Evolutionary conservation across 306 rosid species (phyloP), one percentile per base, ranked within the genome.

Genomic region (Prunus salicina): DNA sequence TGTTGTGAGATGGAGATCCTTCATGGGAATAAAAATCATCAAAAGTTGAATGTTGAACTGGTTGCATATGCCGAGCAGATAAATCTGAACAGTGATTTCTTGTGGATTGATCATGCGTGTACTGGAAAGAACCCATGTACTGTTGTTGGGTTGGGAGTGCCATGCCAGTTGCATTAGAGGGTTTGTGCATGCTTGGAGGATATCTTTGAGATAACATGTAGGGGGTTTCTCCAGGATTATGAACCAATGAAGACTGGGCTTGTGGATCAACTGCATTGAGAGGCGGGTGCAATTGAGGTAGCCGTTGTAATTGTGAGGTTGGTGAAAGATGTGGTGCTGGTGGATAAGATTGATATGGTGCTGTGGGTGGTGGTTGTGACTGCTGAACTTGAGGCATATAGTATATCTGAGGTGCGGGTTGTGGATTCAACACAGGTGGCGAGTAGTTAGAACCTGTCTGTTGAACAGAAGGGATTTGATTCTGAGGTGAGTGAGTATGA

Each of bases 321-420:
- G 52, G 76, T 34, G 76, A 64, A 74, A 58, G 64, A 24, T 69
- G 81, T 41, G 73, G 73, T 20, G 28, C 64, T 15, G 69, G 73
- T 69, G 78, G 72, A 67, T 32, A 75, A 61, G 49, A 20, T 16
- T 76, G 85, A 65, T 76, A 72, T 2, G 75, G 74, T 55, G 64
- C 46, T 32, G 71, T 25, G 46, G 69, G 61, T 20, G 71, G 72
- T 49, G 81, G 57, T 27, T 49, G 76, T 8, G 79, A 53, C 41
- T 67, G 81, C 64, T 74, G 76, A 30, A 50, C 52, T 50, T 76
- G 78, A 78, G 79, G 55, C 71, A 58, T 69, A 24, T 22, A 45
- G 68, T 71, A 63, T 41, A 49, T 71, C 68, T 81, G 83, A 78
- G 30, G 69, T 8, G 79, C 15, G 13, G 88, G 74, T 11, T 77